These are phyloP conservation scores for Auriscalpium microsporum DNA, from an alignment of 768 basidiomycete genomes.

Conservation along the genomic window DNA sequence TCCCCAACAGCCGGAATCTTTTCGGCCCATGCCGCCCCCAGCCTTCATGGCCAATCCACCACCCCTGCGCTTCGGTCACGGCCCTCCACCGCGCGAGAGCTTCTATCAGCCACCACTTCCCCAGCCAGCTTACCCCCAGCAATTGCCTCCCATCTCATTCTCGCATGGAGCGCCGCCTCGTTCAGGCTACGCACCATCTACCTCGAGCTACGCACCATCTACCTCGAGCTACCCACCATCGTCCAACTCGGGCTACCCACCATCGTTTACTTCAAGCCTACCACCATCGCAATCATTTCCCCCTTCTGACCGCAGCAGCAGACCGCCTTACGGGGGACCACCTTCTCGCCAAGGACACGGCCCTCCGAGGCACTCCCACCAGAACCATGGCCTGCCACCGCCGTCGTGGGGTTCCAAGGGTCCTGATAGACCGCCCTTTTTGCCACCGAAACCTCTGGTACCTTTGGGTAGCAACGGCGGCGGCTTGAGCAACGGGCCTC, in stretches of 20 bases:
- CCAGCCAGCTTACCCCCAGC: conserved; percentile 16
- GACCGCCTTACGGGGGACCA: conserved; percentile 15
- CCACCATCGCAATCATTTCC: background rate
- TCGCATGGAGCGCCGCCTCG: background rate
- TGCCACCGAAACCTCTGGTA: conserved; percentile 15
- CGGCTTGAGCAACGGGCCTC: conserved; percentile 3
- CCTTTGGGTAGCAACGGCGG: conserved; percentile 11
- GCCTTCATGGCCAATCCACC: conserved; percentile 7
- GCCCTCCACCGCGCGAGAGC: conserved; percentile 10
- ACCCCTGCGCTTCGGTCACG: background rate
- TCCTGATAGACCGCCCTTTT: conserved; percentile 8
- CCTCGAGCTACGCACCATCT: too few relatives aligned
- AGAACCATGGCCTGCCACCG: conserved; percentile 9
- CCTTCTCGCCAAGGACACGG: conserved; percentile 4
- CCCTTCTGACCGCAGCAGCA: conserved; percentile 9
- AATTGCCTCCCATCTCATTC: conserved; percentile 13
- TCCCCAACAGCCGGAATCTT: conserved; percentile 11
- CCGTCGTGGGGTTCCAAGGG: conserved; percentile 6
- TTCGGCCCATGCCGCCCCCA: conserved; percentile 19
- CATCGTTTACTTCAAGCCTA: background rate
- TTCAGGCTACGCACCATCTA: background rate
- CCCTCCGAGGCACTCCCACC: conserved; percentile 11
- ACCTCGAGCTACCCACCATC: background rate
- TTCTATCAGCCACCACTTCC: conserved; percentile 14
- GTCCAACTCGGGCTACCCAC: background rate